Evolutionary conservation across 805 yeast genomes (phyloP).

Genomic region (Saccharomycopsis schoenii): DNA sequence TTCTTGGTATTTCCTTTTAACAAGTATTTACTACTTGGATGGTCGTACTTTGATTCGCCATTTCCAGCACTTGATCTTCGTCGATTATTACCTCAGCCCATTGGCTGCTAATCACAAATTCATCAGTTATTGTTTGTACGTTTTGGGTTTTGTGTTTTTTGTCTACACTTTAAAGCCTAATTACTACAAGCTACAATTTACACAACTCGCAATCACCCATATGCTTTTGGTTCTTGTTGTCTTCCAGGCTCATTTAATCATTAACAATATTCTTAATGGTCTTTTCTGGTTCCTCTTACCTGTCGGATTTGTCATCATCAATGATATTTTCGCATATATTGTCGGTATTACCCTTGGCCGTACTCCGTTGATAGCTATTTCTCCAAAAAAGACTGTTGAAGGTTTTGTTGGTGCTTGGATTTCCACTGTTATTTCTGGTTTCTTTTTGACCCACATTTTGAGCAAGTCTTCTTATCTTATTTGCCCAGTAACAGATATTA

Average conservation of each 20-base stretch:
- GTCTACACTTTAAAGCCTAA: slow-evolving; percentile 86
- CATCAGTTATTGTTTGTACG: slow-evolving; percentile 72
- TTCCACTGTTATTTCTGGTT: slow-evolving; percentile 71
- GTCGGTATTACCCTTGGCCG: slow-evolving; percentile 96
- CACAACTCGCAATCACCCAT: slow-evolving; percentile 87
- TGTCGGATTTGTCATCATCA: slow-evolving; percentile 81
- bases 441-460: slow-evolving; percentile 54
- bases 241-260: slow-evolving; percentile 88
- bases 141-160: slow-evolving; percentile 81
- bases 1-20: slow-evolving; percentile 84
- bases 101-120: slow-evolving; percentile 74
- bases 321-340: slow-evolving; percentile 91
- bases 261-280: slow-evolving; percentile 81
- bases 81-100: slow-evolving; percentile 43
- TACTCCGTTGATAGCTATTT: slow-evolving; percentile 84
- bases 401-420: slow-evolving; percentile 98
- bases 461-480: slow-evolving; percentile 64
- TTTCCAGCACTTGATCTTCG: slow-evolving; percentile 42
- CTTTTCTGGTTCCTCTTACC: slow-evolving; percentile 93
- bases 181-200: slow-evolving; percentile 83
- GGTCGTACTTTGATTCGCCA: slow-evolving; percentile 73
- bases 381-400: slow-evolving; percentile 96
- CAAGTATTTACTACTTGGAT: slow-evolving; percentile 84
- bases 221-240: slow-evolving; percentile 87
- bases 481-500: slow-evolving; percentile 73